Evolutionary conservation across 345 rosid genomes (phyloP), one percentile per base, ranked within the genome.

Genomic region (Cochlearia excelsa): DNA sequence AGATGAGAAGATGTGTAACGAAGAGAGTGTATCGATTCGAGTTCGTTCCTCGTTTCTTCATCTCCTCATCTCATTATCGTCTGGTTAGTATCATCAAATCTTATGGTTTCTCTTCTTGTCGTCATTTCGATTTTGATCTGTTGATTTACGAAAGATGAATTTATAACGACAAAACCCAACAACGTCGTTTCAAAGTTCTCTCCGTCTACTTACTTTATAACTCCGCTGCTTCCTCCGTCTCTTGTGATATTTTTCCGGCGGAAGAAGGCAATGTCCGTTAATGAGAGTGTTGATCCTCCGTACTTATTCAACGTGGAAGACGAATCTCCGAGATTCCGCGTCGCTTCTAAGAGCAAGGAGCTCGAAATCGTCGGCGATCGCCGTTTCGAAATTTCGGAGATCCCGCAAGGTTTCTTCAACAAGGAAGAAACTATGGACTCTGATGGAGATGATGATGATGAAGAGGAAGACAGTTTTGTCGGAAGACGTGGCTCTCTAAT

Each of bases 321-420:
- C 37, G 85, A 80, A 9, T 26, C 79, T 23, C 50, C 80, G 38
- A 78, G 86, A 23, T 58, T 77, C 61, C 66, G 73, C 30, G 64
- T 30, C 26, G 65, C 28, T 7, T 59, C 75, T 23, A 81, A 81
- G 73, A 74, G 76, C 53, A 69, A 83, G 16, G 85, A 84, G 40
- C 84, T 86, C 44, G 50, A 86, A 39, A 77, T 77, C 8, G 79
- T 81, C 75, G 66, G 67, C 60, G 80, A 80, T 59, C 79, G 90
- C 9, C 79, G 35, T 67, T 87, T 85, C 57, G 66, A 49, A 54
- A 60, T 54, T 54, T 82, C 81, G 56, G 57, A 70, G 51, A 67
- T 74, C 51, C 79, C 68, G 69, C 49, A 73, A 48, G 59, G 59
- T 62, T 58, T 43, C 57, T 51, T 11, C 26, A 61, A 69, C 37